Conservation (phyloP, 257 asterid genomes). For the Pogostemon cablin region DNA sequence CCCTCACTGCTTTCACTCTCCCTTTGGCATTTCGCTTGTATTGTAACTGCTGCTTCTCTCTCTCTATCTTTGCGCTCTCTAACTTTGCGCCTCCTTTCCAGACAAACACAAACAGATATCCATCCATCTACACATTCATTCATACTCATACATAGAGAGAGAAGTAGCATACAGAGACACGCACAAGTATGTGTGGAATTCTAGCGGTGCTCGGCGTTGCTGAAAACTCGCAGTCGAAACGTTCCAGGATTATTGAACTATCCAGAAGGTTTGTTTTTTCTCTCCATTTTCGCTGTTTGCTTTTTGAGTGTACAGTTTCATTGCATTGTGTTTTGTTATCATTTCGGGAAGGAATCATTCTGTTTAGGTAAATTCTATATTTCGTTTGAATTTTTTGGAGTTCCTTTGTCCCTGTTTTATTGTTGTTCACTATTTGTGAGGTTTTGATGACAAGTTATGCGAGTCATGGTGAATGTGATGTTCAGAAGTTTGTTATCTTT, state of each 20-base stretch:
- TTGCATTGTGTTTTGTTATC: constrained; percentile 20
- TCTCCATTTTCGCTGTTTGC: constrained; percentile 1
- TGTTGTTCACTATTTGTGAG: constrained; percentile 1
- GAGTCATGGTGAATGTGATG: background rate
- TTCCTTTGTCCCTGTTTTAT: too few species aligned
- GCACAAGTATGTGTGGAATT: constrained; percentile 84
- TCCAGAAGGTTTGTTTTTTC: constrained; percentile 71
- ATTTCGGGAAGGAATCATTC: background rate
- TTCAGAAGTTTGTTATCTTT: background rate
- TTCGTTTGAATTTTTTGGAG: background rate
- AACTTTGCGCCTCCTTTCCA: constrained; percentile 21
- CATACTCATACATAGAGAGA: constrained; percentile 9
- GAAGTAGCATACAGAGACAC: constrained; percentile 21
- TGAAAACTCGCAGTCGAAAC: constrained; percentile 76
- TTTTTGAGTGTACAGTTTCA: background rate
- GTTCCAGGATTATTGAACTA: constrained; percentile 86
- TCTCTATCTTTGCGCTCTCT: constrained; percentile 23
- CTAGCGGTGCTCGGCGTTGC: constrained; percentile 90
- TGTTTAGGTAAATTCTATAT: background rate
- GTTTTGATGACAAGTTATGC: constrained; percentile 10
- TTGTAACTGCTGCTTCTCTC: constrained; percentile 32
- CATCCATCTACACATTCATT: background rate
- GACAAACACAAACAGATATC: background rate
- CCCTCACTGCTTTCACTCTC: constrained; percentile 31
- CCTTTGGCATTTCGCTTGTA: constrained; percentile 18